Base-by-base conservation (phyloP, 306 rosid genomes). In the Sesbania bispinosa region DNA sequence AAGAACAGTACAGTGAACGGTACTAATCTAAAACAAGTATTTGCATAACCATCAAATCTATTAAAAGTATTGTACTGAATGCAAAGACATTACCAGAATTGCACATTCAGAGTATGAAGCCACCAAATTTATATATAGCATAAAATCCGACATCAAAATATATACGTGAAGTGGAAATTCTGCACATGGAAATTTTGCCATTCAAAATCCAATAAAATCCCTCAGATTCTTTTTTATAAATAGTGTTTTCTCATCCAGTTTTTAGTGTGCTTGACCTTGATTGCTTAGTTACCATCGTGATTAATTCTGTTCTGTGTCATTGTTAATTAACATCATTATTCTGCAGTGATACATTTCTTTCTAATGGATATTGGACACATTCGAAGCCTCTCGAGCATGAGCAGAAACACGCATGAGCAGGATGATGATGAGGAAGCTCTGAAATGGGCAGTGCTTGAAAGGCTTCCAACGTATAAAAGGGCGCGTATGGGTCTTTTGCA, bases 391-490 rank as follows among this genome's bases (percentile, higher is more conserved):
- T 54, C 27, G 6, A 41, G 27, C 36, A 51, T 33, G 1, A 19
- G 59, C 35, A 53, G 58, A 41, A 16, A 20, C 1, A 11, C 48
- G 32, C 11, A 27, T 1, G 38, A 6, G 29, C 3, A 26, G 45
- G 29, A 26, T 1, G 72, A 74, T 4, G 72, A 74, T 35, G 79
- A 51, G 16, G 64, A 74, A 41, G 57, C 72, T 62, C 54, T 74
- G 11, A 62, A 62, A 48, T 63, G 72, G 79, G 79, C 72, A n/a
- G 79, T 62, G 19, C 71, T 74, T 0, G 79, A 74, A 18, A 74
- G 71, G 54, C 71, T 74, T 35, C 72, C 79, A 0, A 62, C 72
- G 0, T 62, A 74, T 38, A 36, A 48, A 11, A 51, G 72, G 19
- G 79, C 79, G 6, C 65, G 55, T 16, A 62, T 35, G 38, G 79